Percentiles rank a stretch among this genome's conserved stretches.
Evolutionary conservation across 2,329 filamentous ascomycete genomes (phyloP).

Genomic region (Aspergillus japonicus): DNA sequence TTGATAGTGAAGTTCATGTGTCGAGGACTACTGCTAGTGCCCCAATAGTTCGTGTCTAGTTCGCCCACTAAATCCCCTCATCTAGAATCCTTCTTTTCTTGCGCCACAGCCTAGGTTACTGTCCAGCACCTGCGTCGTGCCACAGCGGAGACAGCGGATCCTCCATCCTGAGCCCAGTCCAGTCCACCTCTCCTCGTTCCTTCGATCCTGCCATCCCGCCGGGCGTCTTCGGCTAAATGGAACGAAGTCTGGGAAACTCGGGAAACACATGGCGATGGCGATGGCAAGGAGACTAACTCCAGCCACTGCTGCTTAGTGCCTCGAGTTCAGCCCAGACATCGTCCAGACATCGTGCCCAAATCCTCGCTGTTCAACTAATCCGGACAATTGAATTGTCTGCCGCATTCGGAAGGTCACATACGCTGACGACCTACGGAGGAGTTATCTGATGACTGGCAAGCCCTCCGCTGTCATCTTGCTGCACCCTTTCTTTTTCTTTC

Average conservation of each 20-base stretch:
- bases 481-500: not conserved
- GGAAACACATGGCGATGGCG: not conserved
- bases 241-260: no score
- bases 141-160: not conserved
- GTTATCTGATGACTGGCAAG: no score
- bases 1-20: no score
- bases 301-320: no score
- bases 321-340: no score
- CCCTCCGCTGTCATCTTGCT: not conserved
- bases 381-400: constrained; percentile 5
- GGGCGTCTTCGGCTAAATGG: not conserved
- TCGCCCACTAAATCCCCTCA: no score
- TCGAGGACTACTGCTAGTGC: constrained; percentile 1
- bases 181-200: not conserved
- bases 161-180: no score
- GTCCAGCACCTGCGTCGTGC: not conserved
- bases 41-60: not conserved
- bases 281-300: no score
- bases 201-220: not conserved
- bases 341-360: no score
- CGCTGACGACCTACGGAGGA: not conserved
- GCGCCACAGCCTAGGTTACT: not conserved
- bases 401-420: constrained; percentile 14
- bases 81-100: not conserved
- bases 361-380: not conserved